Base-by-base conservation (phyloP, 129 eudicot genomes). In the Scalesia atractyloides region DNA sequence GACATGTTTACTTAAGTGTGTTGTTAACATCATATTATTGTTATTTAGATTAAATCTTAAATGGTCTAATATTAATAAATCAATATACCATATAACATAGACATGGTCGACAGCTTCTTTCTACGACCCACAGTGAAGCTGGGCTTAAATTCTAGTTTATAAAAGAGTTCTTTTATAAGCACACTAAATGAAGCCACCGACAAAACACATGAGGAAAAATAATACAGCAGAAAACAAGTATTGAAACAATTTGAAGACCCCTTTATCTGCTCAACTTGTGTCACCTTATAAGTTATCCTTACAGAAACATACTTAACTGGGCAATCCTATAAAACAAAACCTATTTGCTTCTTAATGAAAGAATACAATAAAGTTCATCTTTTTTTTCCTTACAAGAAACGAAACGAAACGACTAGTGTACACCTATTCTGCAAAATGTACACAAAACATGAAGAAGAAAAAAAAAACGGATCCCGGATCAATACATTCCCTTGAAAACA, bases 401-500 rank as follows among this genome's bases (percentile, higher is more conserved):
- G 13, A 65, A 70, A 82, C 60, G 13, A 26, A 77, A 74, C 53
- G 71, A 48, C 79, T 85, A 85, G 74, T 72, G 66, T 81, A 82
- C 88, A 84, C 77, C 82, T 71, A 69, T 74, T 58, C 77, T 69
- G 77, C 80, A 75, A 71, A 80, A 65, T 65, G 83, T 81, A 68
- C 88, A 81, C 54, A 12, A 56, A 70, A 70, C 26, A 47, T 47
- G 58, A 58, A 33, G 73, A n/a, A 26, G 51, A 73, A 60, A 65
- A 22, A 26, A 58, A 73, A 53, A 59, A 22, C 36, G 51, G 58
- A 17, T 39, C 59, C 74, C 61, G 16, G 24, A 36, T 30, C 84
- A 95, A 77, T 88, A 95, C 99, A 95, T 95, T 66, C 99, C 99
- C 81, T 95, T 95, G 84, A 95, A 95, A 73, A 95, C 99, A 50